Evolutionary conservation across 2,329 filamentous ascomycete species (phyloP), one percentile per base, ranked within the genome.

Genomic region (Diplodia seriata): DNA sequence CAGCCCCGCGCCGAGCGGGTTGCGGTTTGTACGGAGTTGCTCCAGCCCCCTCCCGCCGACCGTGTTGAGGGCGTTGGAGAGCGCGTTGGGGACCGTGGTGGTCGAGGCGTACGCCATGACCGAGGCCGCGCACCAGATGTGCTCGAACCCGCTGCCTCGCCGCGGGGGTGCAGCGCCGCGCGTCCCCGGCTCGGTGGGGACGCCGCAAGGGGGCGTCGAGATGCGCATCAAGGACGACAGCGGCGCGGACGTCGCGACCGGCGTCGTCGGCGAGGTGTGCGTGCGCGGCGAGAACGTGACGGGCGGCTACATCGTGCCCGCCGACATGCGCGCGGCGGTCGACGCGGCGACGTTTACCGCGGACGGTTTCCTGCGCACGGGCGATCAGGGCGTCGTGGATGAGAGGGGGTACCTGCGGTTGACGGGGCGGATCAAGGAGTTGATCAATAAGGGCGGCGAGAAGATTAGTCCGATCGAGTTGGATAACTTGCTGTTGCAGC

Each of bases 41-140:
- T 92, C 90, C 15, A 92, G 90, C 15, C 90, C 91, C 0, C 82
- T 94, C 15, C 90, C 90, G 1, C 91, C 91, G 0, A 91, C 90
- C 65, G 87, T 88, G 66, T 92, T 93, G 79, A 83, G 90, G 69
- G 87, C 90, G 71, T 85, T 94, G 9, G 91, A 94, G 76, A 83
- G 85, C 71, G 84, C 86, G 0, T 90, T 91, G 77, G 82, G 86
- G 56, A 90, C 91, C 0, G 91, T 91, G 0, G 91, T 94, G 0
- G 84, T 94, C 8, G 91, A 94, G 80, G 91, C 91, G 7, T 94
- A 94, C 74, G 91, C 91, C 72, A 94, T 94, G 91, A 94, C 91
- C 51, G 91, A 94, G 81, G 91, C 91, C 7, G 87, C 91, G 4
- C 90, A 91, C 73, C 90, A 91, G 77, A 91, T 91, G 87, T 91